A percentile compares a stretch with the other conserved stretches of the same genome.
Evolutionary conservation across 169 alveolate species (phyloP).

Genomic region (Fabrea salina): DNA sequence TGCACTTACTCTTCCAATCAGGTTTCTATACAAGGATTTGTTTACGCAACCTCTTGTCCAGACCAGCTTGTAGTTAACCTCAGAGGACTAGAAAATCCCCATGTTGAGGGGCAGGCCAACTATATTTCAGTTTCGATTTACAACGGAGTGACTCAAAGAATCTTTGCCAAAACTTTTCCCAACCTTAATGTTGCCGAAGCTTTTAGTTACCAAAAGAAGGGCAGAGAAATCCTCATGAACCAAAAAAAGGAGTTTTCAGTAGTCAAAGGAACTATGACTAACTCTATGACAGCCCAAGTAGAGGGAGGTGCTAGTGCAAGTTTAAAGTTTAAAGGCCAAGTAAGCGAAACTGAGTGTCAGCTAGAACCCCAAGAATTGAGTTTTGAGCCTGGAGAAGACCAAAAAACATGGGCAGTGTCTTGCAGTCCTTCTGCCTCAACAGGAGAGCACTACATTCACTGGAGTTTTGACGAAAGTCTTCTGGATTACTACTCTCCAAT

Average conservation of each 20-base stretch:
- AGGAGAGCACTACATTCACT: conserved; percentile 5
- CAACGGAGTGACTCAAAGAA: not conserved
- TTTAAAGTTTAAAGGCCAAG: not conserved
- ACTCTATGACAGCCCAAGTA: not conserved
- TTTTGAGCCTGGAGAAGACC: not conserved
- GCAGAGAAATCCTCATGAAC: not conserved
- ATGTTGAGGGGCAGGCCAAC: not conserved
- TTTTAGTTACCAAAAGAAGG: conserved; percentile 4
- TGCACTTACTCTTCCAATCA: not conserved
- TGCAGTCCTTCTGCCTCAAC: not conserved
- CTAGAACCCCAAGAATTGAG: not conserved
- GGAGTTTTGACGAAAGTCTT: not conserved
- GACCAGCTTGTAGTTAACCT: not conserved
- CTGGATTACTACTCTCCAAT: conserved; percentile 14
- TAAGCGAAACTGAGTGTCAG: not conserved
- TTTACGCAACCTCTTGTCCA: not conserved
- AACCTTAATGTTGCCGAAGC: conserved; percentile 19
- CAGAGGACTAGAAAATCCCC: conserved; percentile 4
- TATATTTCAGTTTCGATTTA: not conserved
- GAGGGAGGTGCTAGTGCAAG: not conserved
- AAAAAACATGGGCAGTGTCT: not conserved
- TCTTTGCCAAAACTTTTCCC: not conserved
- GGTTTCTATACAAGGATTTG: not conserved
- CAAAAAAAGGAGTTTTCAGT: not conserved
- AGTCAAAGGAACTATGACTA: not conserved